Evolutionary conservation across 768 basidiomycete species (phyloP), one percentile per base, ranked within the genome.

Genomic region (Tulasnella calospora): DNA sequence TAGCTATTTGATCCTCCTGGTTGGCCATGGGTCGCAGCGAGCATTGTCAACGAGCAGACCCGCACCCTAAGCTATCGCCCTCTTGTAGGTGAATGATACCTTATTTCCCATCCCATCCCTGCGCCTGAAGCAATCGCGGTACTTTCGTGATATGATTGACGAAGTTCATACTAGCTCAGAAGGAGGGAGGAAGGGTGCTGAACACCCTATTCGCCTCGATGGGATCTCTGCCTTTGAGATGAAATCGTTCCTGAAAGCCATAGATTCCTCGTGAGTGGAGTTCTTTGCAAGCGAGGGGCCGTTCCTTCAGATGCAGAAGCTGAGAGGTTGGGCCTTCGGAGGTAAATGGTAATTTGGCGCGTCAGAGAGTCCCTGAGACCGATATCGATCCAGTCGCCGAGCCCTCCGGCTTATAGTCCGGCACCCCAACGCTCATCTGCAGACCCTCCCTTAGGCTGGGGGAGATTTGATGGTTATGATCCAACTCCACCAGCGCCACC

Each of bases 231-330:
- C 67, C 1, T 44, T 23, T 3, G 77, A 78, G 40, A 73, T 78
- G 77, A 12, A 38, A 27, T 44, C 33, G 19, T 44, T 77, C 35
- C n/a, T 77, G 13, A 33, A 67, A 15, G 67, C 40, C 38, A 8
- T 77, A 9, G 40, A 77, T 38, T 36, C 76, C 12, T 12, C 33
- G 76, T 77, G 70, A 77, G 61, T 41, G 15, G 9, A n/a, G n/a
- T n/a, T n/a, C n/a, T n/a, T n/a, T 76, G 75, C 55, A 76, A 19
- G 2, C 27, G 75, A 61, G 35, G 13, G 30, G 35, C 33, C 15
- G 30, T 13, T 8, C 35, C 69, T 36, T 21, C 27, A 33, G 41
- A 55, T 12, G 75, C 61, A 19, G 75, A 76, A 30, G 75, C n/a
- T 8, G 75, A 57, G 21, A 5, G 36, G 17, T 36, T 76, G 35